A percentile compares a stretch with the other conserved stretches of the same genome.
Conservation (phyloP, 805 yeast species). For the Blastobotrys terrestris region DNA sequence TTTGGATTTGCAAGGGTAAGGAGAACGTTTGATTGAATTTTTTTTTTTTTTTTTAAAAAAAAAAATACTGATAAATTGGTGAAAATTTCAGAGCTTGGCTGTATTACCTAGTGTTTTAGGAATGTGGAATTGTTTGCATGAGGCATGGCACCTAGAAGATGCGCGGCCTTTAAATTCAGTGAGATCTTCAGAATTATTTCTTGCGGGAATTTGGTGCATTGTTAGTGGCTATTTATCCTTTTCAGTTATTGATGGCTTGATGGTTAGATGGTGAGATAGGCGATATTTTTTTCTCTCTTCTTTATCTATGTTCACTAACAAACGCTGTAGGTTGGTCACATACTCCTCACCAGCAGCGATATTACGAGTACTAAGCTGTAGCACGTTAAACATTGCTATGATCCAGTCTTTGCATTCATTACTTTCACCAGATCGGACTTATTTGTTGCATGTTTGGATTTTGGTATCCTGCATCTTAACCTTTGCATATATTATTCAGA, state of each 20-base stretch:
- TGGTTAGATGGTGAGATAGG: conserved; percentile 60
- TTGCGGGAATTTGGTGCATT: conserved; percentile 88
- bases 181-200: conserved; percentile 67
- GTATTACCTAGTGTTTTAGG: conserved; percentile 61
- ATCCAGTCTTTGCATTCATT: conserved; percentile 63
- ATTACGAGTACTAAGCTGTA: conserved; percentile 76
- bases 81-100: conserved; percentile 47
- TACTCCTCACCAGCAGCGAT: conserved; percentile 87
- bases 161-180: conserved; percentile 47
- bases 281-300: too few relatives aligned
- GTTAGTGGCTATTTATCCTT: conserved; percentile 82
- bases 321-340: conserved; percentile 49
- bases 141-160: conserved; percentile 28
- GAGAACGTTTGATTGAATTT: too few relatives aligned
- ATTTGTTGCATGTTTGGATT: conserved; percentile 86
- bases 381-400: conserved; percentile 61
- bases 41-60: too few relatives aligned
- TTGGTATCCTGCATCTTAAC: conserved; percentile 82
- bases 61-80: background rate
- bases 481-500: conserved; percentile 72
- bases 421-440: conserved; percentile 63
- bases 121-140: conserved; percentile 29
- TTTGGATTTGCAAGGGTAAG: conserved; percentile 58
- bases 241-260: conserved; percentile 78
- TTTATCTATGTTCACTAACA: too few relatives aligned